Percentiles rank a stretch among this genome's conserved stretches.
These are phyloP conservation scores for Cyberlindnera americana DNA, from an alignment of 805 yeast genomes.

Conservation along the genomic window DNA sequence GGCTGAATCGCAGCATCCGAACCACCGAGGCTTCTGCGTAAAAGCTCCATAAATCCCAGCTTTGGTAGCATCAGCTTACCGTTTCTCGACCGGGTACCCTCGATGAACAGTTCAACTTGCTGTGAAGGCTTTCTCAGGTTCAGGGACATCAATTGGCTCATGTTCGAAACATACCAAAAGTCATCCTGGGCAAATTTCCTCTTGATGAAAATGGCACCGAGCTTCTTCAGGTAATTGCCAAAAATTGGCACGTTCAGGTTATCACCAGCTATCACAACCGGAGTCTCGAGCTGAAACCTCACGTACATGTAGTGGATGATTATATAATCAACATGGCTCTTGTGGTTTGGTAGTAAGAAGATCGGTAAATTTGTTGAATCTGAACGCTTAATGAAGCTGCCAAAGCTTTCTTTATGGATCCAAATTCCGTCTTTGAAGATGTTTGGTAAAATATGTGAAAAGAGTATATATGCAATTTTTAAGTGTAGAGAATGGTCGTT, in stretches of 20 bases:
- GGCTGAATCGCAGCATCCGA: conserved; percentile 16
- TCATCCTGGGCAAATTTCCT: conserved; percentile 19
- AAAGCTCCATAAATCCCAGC: conserved; percentile 20
- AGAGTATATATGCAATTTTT: conserved; percentile 18
- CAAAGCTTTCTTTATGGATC: conserved; percentile 16
- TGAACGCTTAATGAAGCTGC: conserved; percentile 10
- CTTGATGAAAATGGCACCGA: conserved; percentile 24
- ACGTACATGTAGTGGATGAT: conserved; percentile 21
- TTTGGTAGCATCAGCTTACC: conserved; percentile 25
- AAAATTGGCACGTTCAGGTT: conserved; percentile 25
- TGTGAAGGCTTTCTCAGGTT: conserved; percentile 8
- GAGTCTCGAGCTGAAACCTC: conserved; percentile 18
- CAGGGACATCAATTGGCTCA: conserved; percentile 12
- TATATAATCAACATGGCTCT: conserved; percentile 25
- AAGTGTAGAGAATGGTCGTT: conserved; percentile 11
- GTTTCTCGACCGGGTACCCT: conserved; percentile 26
- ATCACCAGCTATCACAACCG: conserved; percentile 26
- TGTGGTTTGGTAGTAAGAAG: conserved; percentile 22
- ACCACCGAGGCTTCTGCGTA: conserved; percentile 14
- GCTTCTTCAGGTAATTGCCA: conserved; percentile 16
- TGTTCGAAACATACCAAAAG: conserved; percentile 18
- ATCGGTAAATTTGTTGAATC: conserved; percentile 4
- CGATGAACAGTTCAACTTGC: conserved; percentile 22
- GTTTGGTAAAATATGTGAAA: conserved; percentile 15
- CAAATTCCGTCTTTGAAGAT: conserved; percentile 26